phyloP scores from a whole-genome alignment of 768 basidiomycete genomes.

The Collybiopsis confluens region DNA sequence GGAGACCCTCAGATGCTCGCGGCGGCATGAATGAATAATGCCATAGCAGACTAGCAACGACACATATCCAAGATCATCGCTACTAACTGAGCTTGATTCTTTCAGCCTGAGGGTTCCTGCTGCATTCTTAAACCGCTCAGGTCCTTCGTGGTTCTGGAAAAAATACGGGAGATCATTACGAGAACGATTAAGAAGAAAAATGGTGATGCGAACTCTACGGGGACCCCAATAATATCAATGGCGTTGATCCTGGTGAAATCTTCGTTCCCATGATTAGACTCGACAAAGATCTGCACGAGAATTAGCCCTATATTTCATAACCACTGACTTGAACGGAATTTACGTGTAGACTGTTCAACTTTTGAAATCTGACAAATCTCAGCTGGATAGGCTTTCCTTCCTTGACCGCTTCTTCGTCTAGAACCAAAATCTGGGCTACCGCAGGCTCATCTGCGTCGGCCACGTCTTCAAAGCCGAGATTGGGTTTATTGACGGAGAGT shows the following conservation, averaged over 20 bases:
- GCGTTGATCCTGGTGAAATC: slow-evolving; percentile 66
- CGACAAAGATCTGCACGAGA: slow-evolving; percentile 56
- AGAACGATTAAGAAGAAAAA: neutral
- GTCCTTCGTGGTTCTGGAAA: slow-evolving; percentile 29
- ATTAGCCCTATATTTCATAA: neutral
- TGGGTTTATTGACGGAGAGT: slow-evolving; percentile 54
- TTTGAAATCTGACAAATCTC: slow-evolving; percentile 67
- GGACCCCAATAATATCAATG: slow-evolving; percentile 59
- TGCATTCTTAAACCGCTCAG: slow-evolving; percentile 26
- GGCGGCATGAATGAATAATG: too few species aligned
- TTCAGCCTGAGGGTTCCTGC: slow-evolving; percentile 16
- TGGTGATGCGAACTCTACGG: slow-evolving; percentile 45
- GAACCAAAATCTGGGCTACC: slow-evolving; percentile 53
- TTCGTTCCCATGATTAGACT: slow-evolving; percentile 57
- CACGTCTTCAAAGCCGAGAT: slow-evolving; percentile 65
- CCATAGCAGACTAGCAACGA: too few species aligned
- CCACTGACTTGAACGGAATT: slow-evolving; percentile 16
- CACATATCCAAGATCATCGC: neutral
- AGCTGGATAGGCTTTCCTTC: slow-evolving; percentile 47
- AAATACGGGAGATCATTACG: slow-evolving; percentile 8
- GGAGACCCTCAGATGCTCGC: too few species aligned
- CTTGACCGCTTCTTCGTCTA: slow-evolving; percentile 39
- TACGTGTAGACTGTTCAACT: slow-evolving; percentile 63
- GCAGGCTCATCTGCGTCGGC: slow-evolving; percentile 44
- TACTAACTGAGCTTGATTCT: neutral